Base-by-base conservation (phyloP, 2,329 filamentous ascomycete genomes). In the Tetracladium maxilliforme region DNA sequence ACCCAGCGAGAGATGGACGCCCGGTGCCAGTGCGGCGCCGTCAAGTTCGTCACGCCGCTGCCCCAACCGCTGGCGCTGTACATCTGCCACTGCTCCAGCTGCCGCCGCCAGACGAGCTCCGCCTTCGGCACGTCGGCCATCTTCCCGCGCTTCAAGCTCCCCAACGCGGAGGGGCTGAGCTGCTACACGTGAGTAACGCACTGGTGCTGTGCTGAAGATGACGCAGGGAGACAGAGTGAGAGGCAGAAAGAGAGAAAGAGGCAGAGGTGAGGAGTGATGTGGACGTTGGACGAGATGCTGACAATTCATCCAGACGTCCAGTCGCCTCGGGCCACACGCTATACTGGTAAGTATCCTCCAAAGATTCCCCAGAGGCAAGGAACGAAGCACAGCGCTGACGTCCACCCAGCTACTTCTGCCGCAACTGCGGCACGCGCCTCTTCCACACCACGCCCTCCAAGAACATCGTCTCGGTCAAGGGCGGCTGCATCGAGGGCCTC, bases 41-140 rank as follows among this genome's bases (percentile, higher is more conserved):
- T 79, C 26, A 40, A 43, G 19, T 80, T 80, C 54, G 64, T 54
- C 33, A 77, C 72, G 16, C 70, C 75, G 2, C 48, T 63, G 1
- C 45, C 57, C 4, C 54, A 62, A 29, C 74, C 75, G 1, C 48
- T 76, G 21, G 64, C 63, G n/a, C 51, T 79, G 25, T 80, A 74
- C 45, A 69, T 79, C 42, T 81, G 75, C 49, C 76, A 80, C 50
- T 81, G 76, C 46, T 49, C 56, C 28, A 63, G 73, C 42, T 81
- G 75, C 45, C 63, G 67, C 23, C 59, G 64, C 29, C 74, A 79
- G 50, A 69, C 70, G 16, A 56, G 66, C 27, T 72, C 70, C 6
- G 70, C 74, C 2, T 79, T 75, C 46, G 74, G 73, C 15, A 66
- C 71, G 16, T 73, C 70, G 18, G 74, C 74, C 36, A 76, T 78